Evolutionary conservation across 352 stramenopile genomes (phyloP).

Genomic region (Peronospora belbahrii): DNA sequence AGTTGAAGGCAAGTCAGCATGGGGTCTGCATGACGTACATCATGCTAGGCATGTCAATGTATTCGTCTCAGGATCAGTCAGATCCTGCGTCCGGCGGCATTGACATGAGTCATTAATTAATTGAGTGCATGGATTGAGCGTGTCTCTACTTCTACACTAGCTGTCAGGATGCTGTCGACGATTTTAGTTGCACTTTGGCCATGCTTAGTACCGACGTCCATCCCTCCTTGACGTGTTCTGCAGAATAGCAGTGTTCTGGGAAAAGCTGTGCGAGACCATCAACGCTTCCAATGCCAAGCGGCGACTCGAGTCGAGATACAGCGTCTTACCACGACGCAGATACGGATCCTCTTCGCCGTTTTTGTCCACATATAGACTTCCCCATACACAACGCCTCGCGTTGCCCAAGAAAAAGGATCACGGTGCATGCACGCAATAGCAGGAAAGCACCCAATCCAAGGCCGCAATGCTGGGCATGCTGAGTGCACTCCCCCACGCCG

Average conservation of each 20-base stretch:
- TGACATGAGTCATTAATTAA: no score
- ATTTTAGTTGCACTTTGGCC: constrained; percentile 3
- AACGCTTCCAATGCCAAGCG: constrained; percentile 54
- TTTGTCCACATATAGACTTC: constrained; percentile 78
- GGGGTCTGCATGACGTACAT: constrained; percentile 50
- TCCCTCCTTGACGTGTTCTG: constrained; percentile 69
- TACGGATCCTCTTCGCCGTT: constrained; percentile 83
- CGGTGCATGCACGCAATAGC: constrained; percentile 67
- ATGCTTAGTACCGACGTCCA: constrained; percentile 63
- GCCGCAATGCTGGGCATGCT: constrained; percentile 58
- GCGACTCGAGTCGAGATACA: constrained; percentile 57
- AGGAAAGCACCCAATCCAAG: constrained; percentile 58
- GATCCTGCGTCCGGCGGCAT: no score
- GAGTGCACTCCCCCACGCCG: constrained; percentile 65
- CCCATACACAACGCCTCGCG: constrained; percentile 73
- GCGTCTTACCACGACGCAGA: constrained; percentile 60
- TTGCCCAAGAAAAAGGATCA: constrained; percentile 81
- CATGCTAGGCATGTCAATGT: no score
- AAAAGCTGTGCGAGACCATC: constrained; percentile 64
- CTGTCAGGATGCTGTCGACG: constrained; percentile 2
- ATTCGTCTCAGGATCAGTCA: no score
- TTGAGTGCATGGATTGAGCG: neutral
- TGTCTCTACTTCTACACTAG: constrained; percentile 34
- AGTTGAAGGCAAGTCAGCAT: no score
- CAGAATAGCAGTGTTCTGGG: constrained; percentile 71